Percentiles rank a stretch among this genome's conserved stretches.
Conservation (phyloP, 169 alveolate species). For the Cryptosporidium meleagridis region DNA sequence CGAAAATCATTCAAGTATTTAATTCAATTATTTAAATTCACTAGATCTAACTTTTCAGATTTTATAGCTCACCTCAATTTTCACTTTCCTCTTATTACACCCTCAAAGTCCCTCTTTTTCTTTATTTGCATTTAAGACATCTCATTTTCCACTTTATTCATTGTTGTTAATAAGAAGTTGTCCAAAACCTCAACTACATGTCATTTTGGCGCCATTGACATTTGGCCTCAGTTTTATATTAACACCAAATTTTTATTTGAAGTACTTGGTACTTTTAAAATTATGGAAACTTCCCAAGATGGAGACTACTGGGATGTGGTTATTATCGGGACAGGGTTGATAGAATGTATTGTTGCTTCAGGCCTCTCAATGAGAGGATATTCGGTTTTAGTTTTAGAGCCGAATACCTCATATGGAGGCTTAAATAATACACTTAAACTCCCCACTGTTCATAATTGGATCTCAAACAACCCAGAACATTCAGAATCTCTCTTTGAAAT, state of each 20-base stretch:
- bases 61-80: neutral
- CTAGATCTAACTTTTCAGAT: neutral
- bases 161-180: neutral
- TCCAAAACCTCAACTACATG: neutral
- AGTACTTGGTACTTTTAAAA: neutral
- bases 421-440: slow-evolving; percentile 33
- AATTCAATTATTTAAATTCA: neutral
- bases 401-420: slow-evolving; percentile 49
- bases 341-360: slow-evolving; percentile 59
- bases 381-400: slow-evolving; percentile 35
- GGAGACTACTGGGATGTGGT: slow-evolving; percentile 54
- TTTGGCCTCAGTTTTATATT: neutral
- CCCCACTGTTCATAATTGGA: slow-evolving; percentile 9
- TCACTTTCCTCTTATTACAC: neutral
- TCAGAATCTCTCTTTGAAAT: neutral
- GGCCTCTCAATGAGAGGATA: slow-evolving; percentile 65
- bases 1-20: neutral
- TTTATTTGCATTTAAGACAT: neutral
- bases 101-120: neutral
- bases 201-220: neutral
- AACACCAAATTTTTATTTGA: neutral
- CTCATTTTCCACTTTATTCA: neutral
- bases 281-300: neutral
- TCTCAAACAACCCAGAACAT: slow-evolving; percentile 8
- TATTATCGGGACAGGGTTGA: slow-evolving; percentile 47